A percentile compares a stretch with the other conserved stretches of the same genome.
Conservation (phyloP, 441 rosid species). For the Pelargonium citronellum region DNA sequence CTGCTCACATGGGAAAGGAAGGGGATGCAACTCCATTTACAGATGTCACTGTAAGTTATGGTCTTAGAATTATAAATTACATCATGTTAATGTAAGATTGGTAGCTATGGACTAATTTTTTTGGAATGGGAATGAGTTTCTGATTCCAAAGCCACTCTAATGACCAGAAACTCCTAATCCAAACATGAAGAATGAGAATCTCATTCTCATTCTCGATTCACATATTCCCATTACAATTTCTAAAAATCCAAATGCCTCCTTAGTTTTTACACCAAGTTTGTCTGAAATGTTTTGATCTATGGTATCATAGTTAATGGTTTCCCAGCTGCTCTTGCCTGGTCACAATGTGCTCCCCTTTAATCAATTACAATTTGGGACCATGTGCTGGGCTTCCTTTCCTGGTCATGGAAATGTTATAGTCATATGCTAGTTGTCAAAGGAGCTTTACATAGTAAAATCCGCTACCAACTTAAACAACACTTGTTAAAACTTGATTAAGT, state of each 20-base stretch:
- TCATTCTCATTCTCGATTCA: too few species aligned
- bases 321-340: background rate
- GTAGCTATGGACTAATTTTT: background rate
- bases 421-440: too few species aligned
- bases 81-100: background rate
- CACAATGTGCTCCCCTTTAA: too few species aligned
- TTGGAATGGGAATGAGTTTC: too few species aligned
- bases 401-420: too few species aligned
- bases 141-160: too few species aligned
- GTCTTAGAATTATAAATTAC: background rate
- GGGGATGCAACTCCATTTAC: conserved; percentile 98
- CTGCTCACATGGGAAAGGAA: conserved; percentile 99
- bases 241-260: background rate
- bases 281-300: background rate
- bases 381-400: too few species aligned
- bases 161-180: too few species aligned
- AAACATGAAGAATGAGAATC: too few species aligned
- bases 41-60: conserved; percentile 39
- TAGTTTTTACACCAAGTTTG: background rate
- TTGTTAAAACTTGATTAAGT: background rate
- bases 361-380: too few species aligned
- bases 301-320: background rate
- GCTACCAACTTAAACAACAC: background rate
- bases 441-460: too few species aligned
- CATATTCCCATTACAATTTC: too few species aligned